A percentile compares a stretch with the other conserved stretches of the same genome.
Evolutionary conservation across 345 rosid species (phyloP).

Genomic region (Heritiera fomes): DNA sequence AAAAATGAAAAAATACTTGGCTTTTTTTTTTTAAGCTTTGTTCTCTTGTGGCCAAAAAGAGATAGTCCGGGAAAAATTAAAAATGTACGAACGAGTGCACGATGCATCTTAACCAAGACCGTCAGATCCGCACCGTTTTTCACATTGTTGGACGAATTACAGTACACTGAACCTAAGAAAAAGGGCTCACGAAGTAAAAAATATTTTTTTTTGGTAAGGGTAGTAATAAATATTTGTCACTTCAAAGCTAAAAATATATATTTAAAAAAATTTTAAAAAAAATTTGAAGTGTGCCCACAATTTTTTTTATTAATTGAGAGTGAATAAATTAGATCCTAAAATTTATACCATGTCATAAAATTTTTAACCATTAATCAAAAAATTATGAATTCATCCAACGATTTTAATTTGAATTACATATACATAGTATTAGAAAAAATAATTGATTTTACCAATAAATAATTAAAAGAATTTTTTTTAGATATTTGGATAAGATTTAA

Average conservation of each 20-base stretch:
- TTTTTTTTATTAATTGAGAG: not conserved
- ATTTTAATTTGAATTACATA: too few relatives aligned
- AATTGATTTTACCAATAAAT: not conserved
- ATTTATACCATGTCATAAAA: too few relatives aligned
- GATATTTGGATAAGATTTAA: too few relatives aligned
- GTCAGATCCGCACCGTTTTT: slow-evolving; percentile 25
- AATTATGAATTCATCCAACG: too few relatives aligned
- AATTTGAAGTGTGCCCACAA: slow-evolving; percentile 4
- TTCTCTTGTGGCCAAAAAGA: not conserved
- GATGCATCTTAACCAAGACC: slow-evolving; percentile 40
- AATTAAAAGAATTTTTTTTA: too few relatives aligned
- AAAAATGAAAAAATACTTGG: too few relatives aligned
- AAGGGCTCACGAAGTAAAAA: not conserved
- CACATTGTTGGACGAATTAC: slow-evolving; percentile 32
- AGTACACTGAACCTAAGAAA: not conserved
- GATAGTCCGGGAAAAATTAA: not conserved
- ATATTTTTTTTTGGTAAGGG: too few relatives aligned
- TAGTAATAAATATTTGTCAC: not conserved
- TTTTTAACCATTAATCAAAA: too few relatives aligned
- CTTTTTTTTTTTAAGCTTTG: too few relatives aligned
- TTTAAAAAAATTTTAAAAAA: not conserved
- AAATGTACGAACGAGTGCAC: slow-evolving; percentile 29
- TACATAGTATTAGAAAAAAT: not conserved
- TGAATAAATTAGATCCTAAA: too few relatives aligned
- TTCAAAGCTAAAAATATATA: too few relatives aligned